Evolutionary conservation across 768 basidiomycete species (phyloP).

Genomic region (Gautieria morchelliformis): DNA sequence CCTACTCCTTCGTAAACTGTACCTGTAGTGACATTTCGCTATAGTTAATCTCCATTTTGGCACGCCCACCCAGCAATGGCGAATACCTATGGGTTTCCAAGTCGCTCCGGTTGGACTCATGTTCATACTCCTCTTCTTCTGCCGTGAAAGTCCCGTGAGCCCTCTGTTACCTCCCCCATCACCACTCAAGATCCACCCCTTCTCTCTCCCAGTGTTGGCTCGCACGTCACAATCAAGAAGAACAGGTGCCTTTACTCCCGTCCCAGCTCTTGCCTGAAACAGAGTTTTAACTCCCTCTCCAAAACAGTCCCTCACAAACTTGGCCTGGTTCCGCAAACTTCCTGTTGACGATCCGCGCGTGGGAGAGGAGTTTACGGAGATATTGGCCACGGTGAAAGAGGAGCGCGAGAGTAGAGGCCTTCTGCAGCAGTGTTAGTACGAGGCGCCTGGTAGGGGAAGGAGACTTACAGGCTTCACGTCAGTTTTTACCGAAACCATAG

Average conservation of each 20-base stretch:
- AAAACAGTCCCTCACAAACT: slow-evolving; percentile 36
- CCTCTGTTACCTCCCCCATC: neutral
- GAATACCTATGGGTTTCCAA: slow-evolving; percentile 66
- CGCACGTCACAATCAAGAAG: slow-evolving; percentile 23
- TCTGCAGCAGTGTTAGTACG: slow-evolving; percentile 66
- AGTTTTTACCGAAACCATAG: slow-evolving; percentile 7
- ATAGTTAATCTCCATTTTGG: slow-evolving; percentile 2
- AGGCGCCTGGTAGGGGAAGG: no score
- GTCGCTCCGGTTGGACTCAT: slow-evolving; percentile 73
- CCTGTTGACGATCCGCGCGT: slow-evolving; percentile 32
- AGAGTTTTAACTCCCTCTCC: neutral
- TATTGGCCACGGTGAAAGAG: slow-evolving; percentile 69
- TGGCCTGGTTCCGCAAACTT: slow-evolving; percentile 55
- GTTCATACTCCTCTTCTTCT: slow-evolving; percentile 52
- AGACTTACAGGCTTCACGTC: slow-evolving; percentile 1
- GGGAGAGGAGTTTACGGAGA: slow-evolving; percentile 63
- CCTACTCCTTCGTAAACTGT: neutral
- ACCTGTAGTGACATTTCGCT: neutral
- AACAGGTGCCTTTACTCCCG: neutral
- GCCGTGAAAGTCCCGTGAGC: slow-evolving; percentile 28
- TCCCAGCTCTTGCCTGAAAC: neutral
- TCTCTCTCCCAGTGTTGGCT: slow-evolving; percentile 40
- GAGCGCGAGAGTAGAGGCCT: slow-evolving; percentile 58
- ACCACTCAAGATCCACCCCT: neutral
- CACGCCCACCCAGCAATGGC: slow-evolving; percentile 32